Conservation (phyloP, 768 basidiomycete genomes). For the Pleurotus salmoneostramineus region DNA sequence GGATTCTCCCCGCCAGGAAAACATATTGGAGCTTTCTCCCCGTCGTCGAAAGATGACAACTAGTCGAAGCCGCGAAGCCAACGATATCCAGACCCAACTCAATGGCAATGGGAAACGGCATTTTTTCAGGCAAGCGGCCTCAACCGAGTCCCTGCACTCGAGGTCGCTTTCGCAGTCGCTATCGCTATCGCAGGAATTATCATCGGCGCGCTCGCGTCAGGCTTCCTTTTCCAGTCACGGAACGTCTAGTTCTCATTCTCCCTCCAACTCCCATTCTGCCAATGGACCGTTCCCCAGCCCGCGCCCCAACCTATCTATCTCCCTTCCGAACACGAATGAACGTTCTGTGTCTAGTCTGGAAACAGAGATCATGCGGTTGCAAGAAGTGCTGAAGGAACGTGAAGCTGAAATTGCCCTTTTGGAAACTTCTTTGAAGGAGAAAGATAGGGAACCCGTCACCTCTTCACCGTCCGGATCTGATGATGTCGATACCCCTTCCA, state of each 20-base stretch:
- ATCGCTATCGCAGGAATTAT: constrained; percentile 97
- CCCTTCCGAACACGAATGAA: constrained; percentile 50
- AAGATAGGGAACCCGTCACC: constrained; percentile 20
- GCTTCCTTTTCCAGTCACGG: constrained; percentile 74
- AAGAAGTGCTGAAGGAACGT: constrained; percentile 86
- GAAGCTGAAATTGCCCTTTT: constrained; percentile 86
- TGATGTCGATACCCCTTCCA: constrained; percentile 10
- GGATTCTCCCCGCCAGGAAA: constrained; percentile 34
- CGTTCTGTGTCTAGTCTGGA: constrained; percentile 84
- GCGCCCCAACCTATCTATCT: constrained; percentile 58
- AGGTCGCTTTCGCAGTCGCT: constrained; percentile 92
- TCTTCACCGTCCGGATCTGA: constrained; percentile 10
- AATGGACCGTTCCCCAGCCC: constrained; percentile 23
- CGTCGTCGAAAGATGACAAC: constrained; percentile 51
- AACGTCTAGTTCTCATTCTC: constrained; percentile 58
- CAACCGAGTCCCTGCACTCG: constrained; percentile 83
- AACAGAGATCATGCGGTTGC: constrained; percentile 93
- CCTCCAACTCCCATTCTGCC: constrained; percentile 56
- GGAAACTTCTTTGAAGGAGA: constrained; percentile 50
- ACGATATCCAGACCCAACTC: constrained; percentile 33
- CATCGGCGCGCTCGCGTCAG: constrained; percentile 83
- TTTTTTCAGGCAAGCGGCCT: constrained; percentile 89
- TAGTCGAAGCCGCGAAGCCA: constrained; percentile 44
- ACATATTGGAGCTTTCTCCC: constrained; percentile 28
- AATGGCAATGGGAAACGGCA: constrained; percentile 57